Evolutionary conservation across 2,329 filamentous ascomycete species (phyloP).

Genomic region (Fonsecaea multimorphosa): DNA sequence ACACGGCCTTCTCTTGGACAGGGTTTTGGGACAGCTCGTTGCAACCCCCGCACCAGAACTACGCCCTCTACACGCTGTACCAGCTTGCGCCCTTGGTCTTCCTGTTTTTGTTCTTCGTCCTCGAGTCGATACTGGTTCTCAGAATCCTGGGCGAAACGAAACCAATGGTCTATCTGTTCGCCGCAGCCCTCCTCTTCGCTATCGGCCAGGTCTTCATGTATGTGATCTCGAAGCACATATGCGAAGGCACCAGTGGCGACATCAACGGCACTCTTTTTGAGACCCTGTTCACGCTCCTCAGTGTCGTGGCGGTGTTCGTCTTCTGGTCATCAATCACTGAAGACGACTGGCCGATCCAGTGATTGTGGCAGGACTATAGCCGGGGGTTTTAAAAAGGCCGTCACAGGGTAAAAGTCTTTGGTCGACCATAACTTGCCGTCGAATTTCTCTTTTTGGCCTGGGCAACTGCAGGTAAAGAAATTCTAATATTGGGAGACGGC

Average conservation of each 20-base stretch:
- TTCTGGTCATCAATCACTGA: slow-evolving; percentile 99
- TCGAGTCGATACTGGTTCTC: slow-evolving; percentile 84
- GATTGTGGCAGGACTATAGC: slow-evolving; percentile 1
- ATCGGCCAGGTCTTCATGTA: slow-evolving; percentile 97
- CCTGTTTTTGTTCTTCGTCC: slow-evolving; percentile 82
- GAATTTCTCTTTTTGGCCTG: slow-evolving; percentile 3
- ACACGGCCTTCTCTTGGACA: slow-evolving; percentile 88
- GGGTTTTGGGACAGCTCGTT: slow-evolving; percentile 71
- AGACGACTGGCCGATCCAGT: slow-evolving; percentile 83
- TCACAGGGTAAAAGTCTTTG: not conserved
- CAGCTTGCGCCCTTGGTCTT: slow-evolving; percentile 88
- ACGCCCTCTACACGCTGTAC: slow-evolving; percentile 92
- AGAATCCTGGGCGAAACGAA: slow-evolving; percentile 83
- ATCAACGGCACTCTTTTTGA: slow-evolving; percentile 94
- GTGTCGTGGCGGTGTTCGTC: slow-evolving; percentile 83
- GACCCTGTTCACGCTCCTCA: slow-evolving; percentile 85
- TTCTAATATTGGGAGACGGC: slow-evolving; percentile 6
- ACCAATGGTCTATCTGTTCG: slow-evolving; percentile 85
- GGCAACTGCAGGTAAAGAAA: not conserved
- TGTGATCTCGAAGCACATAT: slow-evolving; percentile 88
- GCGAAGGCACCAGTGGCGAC: slow-evolving; percentile 78
- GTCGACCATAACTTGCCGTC: not conserved
- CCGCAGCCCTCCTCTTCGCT: slow-evolving; percentile 80
- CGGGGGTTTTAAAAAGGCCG: not conserved
- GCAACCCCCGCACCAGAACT: slow-evolving; percentile 69